Evolutionary conservation across 805 yeast genomes (phyloP).

Genomic region (Candida stauntonica): DNA sequence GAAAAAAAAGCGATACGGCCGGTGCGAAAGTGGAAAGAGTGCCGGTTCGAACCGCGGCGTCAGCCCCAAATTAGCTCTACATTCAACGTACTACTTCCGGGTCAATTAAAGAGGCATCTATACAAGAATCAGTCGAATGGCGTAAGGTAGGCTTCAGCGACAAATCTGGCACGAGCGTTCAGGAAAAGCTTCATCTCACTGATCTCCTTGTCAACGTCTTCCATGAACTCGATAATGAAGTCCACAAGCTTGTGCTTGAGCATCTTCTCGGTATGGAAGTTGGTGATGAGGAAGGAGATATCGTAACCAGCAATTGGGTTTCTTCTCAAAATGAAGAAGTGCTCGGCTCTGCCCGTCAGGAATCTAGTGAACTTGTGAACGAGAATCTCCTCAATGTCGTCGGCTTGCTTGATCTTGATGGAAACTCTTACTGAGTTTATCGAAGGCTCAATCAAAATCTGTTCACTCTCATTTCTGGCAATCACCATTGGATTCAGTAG

Average conservation of each 20-base stretch:
- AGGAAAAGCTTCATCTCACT: slow-evolving; percentile 96
- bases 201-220: slow-evolving; percentile 97
- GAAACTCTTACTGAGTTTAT: slow-evolving; percentile 89
- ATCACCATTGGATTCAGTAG: slow-evolving; percentile 84
- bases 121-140: slow-evolving; percentile 74
- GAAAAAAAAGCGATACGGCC: neutral
- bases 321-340: slow-evolving; percentile 87
- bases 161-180: slow-evolving; percentile 96
- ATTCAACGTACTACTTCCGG: neutral
- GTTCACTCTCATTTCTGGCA: slow-evolving; percentile 90
- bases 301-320: slow-evolving; percentile 88
- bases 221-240: slow-evolving; percentile 97
- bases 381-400: slow-evolving; percentile 90
- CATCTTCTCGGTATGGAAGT: slow-evolving; percentile 93
- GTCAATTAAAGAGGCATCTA: too few species aligned
- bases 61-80: neutral
- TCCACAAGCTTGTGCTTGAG: slow-evolving; percentile 92
- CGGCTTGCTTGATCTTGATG: slow-evolving; percentile 93
- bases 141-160: slow-evolving; percentile 91
- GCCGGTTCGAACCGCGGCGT: slow-evolving; percentile 1
- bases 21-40: too few species aligned
- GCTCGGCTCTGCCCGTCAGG: slow-evolving; percentile 92
- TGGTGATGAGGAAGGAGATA: slow-evolving; percentile 88
- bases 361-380: slow-evolving; percentile 94
- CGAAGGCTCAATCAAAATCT: slow-evolving; percentile 88